phyloP scores from a whole-genome alignment of 2,329 filamentous ascomycete species.

The Claviceps fusiformis region DNA sequence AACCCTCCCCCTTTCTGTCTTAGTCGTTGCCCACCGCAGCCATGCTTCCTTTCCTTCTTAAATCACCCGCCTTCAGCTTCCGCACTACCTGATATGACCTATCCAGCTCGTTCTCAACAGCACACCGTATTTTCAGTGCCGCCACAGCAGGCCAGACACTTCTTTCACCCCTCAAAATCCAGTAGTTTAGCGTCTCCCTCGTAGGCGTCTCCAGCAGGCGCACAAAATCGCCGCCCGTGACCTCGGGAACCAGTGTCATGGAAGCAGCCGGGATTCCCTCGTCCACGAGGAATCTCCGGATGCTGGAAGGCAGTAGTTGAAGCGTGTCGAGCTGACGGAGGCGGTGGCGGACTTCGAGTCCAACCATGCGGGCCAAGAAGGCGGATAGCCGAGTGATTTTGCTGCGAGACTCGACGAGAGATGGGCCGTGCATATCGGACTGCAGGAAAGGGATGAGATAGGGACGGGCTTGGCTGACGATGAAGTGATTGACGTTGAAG shows the following conservation, averaged over 20 bases:
- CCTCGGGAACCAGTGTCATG: constrained; percentile 70
- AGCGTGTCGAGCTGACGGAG: constrained; percentile 70
- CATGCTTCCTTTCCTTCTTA: constrained; percentile 32
- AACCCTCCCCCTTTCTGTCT: not conserved
- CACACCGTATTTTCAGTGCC: constrained; percentile 68
- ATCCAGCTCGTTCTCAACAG: constrained; percentile 79
- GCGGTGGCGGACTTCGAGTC: constrained; percentile 66
- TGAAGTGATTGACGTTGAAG: constrained; percentile 91
- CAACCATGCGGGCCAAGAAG: constrained; percentile 53
- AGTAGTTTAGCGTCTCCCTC: constrained; percentile 61
- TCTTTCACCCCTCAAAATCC: constrained; percentile 72
- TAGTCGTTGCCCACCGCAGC: constrained; percentile 13
- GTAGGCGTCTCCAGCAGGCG: constrained; percentile 75
- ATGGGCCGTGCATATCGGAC: constrained; percentile 66
- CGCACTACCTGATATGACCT: constrained; percentile 69
- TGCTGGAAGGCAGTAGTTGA: constrained; percentile 52
- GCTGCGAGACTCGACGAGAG: constrained; percentile 44
- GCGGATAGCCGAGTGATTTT: constrained; percentile 43
- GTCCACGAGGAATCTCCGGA: constrained; percentile 67
- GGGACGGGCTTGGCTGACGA: constrained; percentile 81
- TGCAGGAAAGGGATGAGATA: constrained; percentile 79
- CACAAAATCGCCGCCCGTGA: constrained; percentile 59
- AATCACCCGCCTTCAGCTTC: constrained; percentile 40
- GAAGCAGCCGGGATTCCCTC: constrained; percentile 67
- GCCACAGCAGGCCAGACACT: constrained; percentile 86